phyloP scores from a whole-genome alignment of 2,329 filamentous ascomycete species.

The Neurospora sp. region DNA sequence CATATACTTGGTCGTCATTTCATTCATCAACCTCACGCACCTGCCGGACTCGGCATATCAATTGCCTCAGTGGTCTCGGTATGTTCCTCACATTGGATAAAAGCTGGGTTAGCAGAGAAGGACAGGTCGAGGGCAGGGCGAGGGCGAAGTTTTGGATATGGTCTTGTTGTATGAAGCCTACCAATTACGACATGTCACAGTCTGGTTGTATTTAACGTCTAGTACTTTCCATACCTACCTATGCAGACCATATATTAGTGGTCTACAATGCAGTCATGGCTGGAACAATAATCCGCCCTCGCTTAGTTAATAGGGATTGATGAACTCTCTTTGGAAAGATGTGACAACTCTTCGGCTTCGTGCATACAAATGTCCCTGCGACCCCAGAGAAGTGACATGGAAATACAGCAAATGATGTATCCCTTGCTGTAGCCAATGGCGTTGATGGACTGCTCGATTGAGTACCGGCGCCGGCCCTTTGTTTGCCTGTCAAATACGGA shows the following conservation, averaged over 20 bases:
- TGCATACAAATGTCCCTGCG: too few relatives aligned
- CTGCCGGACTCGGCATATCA: neutral
- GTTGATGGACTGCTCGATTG: too few relatives aligned
- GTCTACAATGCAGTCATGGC: neutral
- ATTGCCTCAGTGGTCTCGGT: neutral
- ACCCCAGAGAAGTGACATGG: too few relatives aligned
- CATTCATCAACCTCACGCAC: constrained; percentile 1
- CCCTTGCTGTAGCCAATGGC: too few relatives aligned
- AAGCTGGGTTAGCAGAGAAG: neutral
- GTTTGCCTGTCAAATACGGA: too few relatives aligned
- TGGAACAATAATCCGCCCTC: neutral
- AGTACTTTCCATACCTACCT: neutral
- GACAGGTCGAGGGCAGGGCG: neutral
- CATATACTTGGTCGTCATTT: constrained; percentile 2
- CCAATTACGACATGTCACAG: neutral
- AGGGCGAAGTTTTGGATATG: neutral
- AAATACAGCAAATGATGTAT: too few relatives aligned
- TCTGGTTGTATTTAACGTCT: neutral
- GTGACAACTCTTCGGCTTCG: too few relatives aligned
- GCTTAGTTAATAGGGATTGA: too few relatives aligned
- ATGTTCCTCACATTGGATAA: neutral
- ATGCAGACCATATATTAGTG: neutral
- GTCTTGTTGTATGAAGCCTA: neutral
- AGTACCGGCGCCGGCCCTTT: too few relatives aligned
- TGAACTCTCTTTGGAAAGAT: too few relatives aligned